phyloP scores from a whole-genome alignment of 805 yeast species.

The Wickerhamiella nectarea region DNA sequence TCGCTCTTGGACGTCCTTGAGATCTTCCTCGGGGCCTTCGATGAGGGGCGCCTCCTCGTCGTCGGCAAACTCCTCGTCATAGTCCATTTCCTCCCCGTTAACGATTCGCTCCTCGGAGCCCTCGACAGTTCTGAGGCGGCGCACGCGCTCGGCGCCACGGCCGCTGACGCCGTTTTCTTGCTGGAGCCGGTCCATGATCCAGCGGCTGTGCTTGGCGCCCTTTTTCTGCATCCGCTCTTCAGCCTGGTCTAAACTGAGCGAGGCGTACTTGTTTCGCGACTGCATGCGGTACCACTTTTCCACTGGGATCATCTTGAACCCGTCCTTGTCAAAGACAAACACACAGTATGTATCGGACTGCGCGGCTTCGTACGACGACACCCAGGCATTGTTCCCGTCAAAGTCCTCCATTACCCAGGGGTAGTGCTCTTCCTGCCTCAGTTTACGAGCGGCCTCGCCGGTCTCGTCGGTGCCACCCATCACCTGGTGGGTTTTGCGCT shows the following conservation, averaged over 20 bases:
- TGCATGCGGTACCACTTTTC: slow-evolving; percentile 90
- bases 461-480: slow-evolving; percentile 64
- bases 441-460: slow-evolving; percentile 66
- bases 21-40: slow-evolving; percentile 92
- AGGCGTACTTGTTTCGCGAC: slow-evolving; percentile 84
- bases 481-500: slow-evolving; percentile 75
- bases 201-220: slow-evolving; percentile 58
- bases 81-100: slow-evolving; percentile 86
- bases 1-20: slow-evolving; percentile 63
- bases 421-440: slow-evolving; percentile 88
- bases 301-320: slow-evolving; percentile 88
- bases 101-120: slow-evolving; percentile 31
- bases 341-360: slow-evolving; percentile 77
- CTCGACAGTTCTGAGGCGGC: slow-evolving; percentile 22
- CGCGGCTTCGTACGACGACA: slow-evolving; percentile 88
- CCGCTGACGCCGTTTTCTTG: slow-evolving; percentile 28
- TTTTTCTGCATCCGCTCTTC: slow-evolving; percentile 85
- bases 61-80: slow-evolving; percentile 93
- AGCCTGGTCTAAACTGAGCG: slow-evolving; percentile 89
- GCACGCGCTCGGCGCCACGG: slow-evolving; percentile 11
- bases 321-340: slow-evolving; percentile 64
- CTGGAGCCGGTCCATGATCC: slow-evolving; percentile 73
- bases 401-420: slow-evolving; percentile 98
- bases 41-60: slow-evolving; percentile 97
- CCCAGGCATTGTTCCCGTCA: slow-evolving; percentile 88